Evolutionary conservation across 2,329 filamentous ascomycete genomes (phyloP).

Genomic region (Elsinoe fawcettii): DNA sequence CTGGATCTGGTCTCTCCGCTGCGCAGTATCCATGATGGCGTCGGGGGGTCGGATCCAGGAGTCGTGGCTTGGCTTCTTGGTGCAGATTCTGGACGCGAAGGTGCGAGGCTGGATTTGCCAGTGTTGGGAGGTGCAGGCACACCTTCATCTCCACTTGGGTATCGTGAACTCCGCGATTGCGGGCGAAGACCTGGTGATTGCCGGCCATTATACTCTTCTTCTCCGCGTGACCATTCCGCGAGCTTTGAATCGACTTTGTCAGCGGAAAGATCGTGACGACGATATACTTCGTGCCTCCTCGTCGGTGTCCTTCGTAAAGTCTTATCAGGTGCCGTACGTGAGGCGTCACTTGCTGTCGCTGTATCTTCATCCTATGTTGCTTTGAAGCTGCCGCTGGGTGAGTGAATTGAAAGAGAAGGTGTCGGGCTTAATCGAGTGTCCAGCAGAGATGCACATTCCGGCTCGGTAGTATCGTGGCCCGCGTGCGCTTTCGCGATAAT

Average conservation of each 20-base stretch:
- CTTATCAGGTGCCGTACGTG: neutral
- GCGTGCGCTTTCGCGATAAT: neutral
- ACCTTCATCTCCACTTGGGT: constrained; percentile 13
- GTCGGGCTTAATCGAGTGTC: neutral
- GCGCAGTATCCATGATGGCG: neutral
- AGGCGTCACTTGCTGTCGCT: neutral
- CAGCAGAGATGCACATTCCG: neutral
- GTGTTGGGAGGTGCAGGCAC: constrained; percentile 12
- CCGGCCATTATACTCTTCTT: neutral
- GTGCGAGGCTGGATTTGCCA: neutral
- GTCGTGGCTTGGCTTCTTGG: constrained; percentile 1
- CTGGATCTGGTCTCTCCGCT: neutral
- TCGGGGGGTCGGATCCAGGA: neutral
- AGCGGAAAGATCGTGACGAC: neutral
- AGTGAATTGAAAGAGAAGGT: neutral
- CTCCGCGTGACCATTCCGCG: neutral
- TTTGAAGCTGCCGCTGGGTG: constrained; percentile 8
- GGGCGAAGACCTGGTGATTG: neutral
- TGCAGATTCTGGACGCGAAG: neutral
- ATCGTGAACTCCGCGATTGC: neutral
- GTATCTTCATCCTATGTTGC: constrained; percentile 10
- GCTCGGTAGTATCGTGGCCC: neutral
- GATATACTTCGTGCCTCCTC: neutral
- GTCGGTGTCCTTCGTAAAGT: neutral
- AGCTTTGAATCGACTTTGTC: constrained; percentile 14